Conservation (phyloP, 352 stramenopile genomes). For the Phytophthora ramorum region DNA sequence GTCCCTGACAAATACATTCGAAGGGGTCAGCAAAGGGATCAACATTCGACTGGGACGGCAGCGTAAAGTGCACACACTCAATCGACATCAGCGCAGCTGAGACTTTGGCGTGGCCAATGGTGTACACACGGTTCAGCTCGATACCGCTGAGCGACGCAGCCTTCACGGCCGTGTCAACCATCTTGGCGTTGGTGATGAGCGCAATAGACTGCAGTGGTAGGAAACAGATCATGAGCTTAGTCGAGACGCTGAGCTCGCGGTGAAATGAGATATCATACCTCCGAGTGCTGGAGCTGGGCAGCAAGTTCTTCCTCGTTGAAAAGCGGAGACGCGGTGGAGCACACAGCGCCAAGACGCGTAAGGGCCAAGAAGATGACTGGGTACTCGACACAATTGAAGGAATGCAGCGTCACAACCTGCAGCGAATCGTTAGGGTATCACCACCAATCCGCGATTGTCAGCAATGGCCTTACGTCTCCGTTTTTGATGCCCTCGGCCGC, state of each 20-base stretch:
- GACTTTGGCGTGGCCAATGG: slow-evolving; percentile 28
- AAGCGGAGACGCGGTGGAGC: slow-evolving; percentile 50
- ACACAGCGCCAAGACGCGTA: slow-evolving; percentile 49
- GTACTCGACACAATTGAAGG: slow-evolving; percentile 69
- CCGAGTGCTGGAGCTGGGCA: slow-evolving; percentile 42
- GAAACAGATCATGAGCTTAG: not conserved
- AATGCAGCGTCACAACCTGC: slow-evolving; percentile 52
- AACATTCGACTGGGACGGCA: not conserved
- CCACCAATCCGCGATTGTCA: not conserved
- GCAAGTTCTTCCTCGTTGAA: slow-evolving; percentile 47
- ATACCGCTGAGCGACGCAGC: slow-evolving; percentile 30
- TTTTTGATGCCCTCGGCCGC: slow-evolving; percentile 46
- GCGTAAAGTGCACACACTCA: slow-evolving; percentile 27
- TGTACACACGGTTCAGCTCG: slow-evolving; percentile 32
- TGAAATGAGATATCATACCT: slow-evolving; percentile 28
- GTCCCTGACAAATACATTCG: slow-evolving; percentile 19
- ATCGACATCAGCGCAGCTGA: slow-evolving; percentile 30
- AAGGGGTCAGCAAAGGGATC: not conserved
- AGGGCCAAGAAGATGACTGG: slow-evolving; percentile 61
- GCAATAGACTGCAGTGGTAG: slow-evolving; percentile 22
- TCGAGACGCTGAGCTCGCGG: not conserved
- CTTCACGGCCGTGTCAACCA: slow-evolving; percentile 35
- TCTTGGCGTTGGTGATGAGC: slow-evolving; percentile 44
- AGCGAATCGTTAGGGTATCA: slow-evolving; percentile 9
- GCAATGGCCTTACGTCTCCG: slow-evolving; percentile 47